Evolutionary conservation across 768 basidiomycete species (phyloP), one percentile per base, ranked within the genome.

Genomic region (Naematelia encephala): DNA sequence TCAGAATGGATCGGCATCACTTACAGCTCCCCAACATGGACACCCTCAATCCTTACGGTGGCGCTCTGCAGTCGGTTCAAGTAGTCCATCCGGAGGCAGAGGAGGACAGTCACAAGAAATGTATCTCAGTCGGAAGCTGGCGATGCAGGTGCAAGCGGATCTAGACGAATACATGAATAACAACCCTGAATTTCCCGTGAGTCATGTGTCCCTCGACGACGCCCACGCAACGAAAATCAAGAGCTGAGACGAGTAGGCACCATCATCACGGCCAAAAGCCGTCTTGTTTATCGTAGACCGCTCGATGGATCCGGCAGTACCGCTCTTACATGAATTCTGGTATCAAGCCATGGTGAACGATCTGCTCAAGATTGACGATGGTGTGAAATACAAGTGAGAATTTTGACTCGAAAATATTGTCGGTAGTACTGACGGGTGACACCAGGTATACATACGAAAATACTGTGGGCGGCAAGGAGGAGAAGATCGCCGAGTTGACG

Each of bases 331-430:
- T 74, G 96, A 98, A 72, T 99, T 99, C 73, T 98, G 94, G 21
- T 99, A 98, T 77, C 96, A 98, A 77, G 94, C 96, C 0, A 99
- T 99, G 96, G 88, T 88, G 50, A 91, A 92, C 67, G 96, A 99
- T 76, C 78, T 99, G 19, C 82, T 99, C 4, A 87, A 87, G 16
- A 89, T 99, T 52, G 84, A 91, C 56, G 85, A 90, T 61, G 94
- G 93, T 23, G 82, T 81, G 8, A 87, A 83, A 77, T 98, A 97
- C 78, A 85, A 84, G 91, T 94, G 65, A 56, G 90, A 81, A 30
- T 23, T 47, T 22, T 34, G 23, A 28, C 45, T 16, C 22, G 13
- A 55, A 54, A 14, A 2, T n/a, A 5, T 14, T 43, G 13, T 22
- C 13, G 29, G 8, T 3, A 3, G 25, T 13, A 0, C 3, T 11